A percentile compares a stretch with the other conserved stretches of the same genome.
Conservation (phyloP, 2,329 filamentous ascomycete species). For the Talaromyces sp. region DNA sequence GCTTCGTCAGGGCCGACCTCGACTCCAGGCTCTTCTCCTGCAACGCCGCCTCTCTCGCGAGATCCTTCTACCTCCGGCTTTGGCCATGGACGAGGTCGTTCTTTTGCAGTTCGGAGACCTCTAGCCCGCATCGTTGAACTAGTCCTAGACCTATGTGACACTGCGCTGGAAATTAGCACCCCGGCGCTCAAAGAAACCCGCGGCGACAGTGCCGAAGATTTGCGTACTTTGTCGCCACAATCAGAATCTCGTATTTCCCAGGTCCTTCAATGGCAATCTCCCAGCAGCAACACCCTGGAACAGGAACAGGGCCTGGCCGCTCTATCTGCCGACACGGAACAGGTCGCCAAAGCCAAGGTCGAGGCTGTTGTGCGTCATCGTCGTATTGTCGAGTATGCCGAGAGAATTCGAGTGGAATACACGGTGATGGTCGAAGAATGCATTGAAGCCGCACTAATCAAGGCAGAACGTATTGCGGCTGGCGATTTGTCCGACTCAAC, state of each 20-base stretch:
- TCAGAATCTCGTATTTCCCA: constrained; percentile 93
- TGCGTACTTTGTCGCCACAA: constrained; percentile 89
- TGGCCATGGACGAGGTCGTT: constrained; percentile 74
- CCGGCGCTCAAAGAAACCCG: constrained; percentile 84
- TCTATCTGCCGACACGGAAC: constrained; percentile 86
- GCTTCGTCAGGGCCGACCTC: constrained; percentile 65
- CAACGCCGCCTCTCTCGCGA: constrained; percentile 59
- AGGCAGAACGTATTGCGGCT: constrained; percentile 80
- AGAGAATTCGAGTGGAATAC: constrained; percentile 91
- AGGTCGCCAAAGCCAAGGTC: constrained; percentile 77
- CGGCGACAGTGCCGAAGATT: constrained; percentile 60
- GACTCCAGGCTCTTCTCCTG: constrained; percentile 64
- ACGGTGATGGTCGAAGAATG: constrained; percentile 90
- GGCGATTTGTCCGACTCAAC: constrained; percentile 75
- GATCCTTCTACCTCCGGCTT: constrained; percentile 62
- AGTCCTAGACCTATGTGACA: constrained; percentile 91
- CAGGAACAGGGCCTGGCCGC: constrained; percentile 85
- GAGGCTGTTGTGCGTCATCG: constrained; percentile 89
- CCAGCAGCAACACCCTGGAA: constrained; percentile 82
- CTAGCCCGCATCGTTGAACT: constrained; percentile 91
- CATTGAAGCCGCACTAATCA: constrained; percentile 83
- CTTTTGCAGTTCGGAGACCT: constrained; percentile 85
- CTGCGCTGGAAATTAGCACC: constrained; percentile 87
- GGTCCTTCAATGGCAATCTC: constrained; percentile 94
- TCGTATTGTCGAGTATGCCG: constrained; percentile 89